A percentile compares a stretch with the other conserved stretches of the same genome.
Conservation (phyloP, 2,329 filamentous ascomycete genomes). For the Decorospora gaudefroyi region DNA sequence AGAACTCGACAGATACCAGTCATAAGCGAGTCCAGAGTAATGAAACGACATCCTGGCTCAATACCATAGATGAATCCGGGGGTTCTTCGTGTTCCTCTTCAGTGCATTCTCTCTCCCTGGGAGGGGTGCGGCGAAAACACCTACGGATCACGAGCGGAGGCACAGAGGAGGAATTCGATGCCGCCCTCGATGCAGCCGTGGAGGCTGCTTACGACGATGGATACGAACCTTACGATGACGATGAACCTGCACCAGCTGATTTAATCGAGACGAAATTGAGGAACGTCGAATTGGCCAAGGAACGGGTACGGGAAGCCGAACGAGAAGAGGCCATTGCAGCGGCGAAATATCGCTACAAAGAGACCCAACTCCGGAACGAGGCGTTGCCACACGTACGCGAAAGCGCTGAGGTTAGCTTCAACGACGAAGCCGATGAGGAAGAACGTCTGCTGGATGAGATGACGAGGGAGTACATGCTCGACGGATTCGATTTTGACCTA, state of each 20-base stretch:
- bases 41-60: conserved; percentile 89
- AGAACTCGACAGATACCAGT: conserved; percentile 23
- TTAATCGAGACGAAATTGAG: conserved; percentile 49
- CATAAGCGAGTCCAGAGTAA: conserved; percentile 65
- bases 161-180: conserved; percentile 90
- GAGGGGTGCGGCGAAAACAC: conserved; percentile 69
- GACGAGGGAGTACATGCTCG: conserved; percentile 78
- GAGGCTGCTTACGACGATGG: conserved; percentile 95
- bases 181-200: conserved; percentile 90
- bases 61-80: conserved; percentile 89
- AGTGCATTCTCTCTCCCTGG: conserved; percentile 77
- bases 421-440: conserved; percentile 54
- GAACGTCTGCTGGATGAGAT: conserved; percentile 75
- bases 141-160: conserved; percentile 69
- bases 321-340: conserved; percentile 67
- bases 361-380: conserved; percentile 54
- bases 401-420: conserved; percentile 43
- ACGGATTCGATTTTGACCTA: conserved; percentile 77
- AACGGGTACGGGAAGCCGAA: conserved; percentile 74
- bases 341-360: conserved; percentile 63
- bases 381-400: conserved; percentile 46
- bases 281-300: conserved; percentile 75
- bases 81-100: conserved; percentile 75
- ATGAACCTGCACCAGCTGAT: conserved; percentile 38
- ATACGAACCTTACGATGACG: conserved; percentile 69